These are phyloP conservation scores for Backusella australiensis DNA, from an alignment of 192 early-diverging fungal species.

Conservation along the genomic window DNA sequence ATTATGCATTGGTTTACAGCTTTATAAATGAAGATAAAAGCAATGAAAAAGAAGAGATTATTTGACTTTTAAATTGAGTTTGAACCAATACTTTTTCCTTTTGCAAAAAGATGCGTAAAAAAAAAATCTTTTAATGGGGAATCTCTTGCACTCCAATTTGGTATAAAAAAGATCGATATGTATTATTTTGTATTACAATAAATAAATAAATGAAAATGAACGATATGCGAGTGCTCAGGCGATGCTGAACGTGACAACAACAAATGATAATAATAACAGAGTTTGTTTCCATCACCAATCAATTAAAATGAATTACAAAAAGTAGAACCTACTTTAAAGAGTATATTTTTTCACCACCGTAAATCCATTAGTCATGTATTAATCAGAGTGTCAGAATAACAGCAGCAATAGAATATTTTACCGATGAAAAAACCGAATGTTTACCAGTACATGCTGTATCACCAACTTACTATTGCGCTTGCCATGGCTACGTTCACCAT, in stretches of 20 bases:
- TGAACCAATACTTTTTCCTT: neutral
- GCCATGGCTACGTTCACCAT: neutral
- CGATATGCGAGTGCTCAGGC: neutral
- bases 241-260: neutral
- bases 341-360: neutral
- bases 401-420: neutral
- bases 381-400: neutral
- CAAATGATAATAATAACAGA: neutral
- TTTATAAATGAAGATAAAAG: neutral
- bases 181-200: neutral
- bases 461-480: neutral
- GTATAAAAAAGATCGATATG: neutral
- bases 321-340: neutral
- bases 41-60: neutral
- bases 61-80: slow-evolving; percentile 1
- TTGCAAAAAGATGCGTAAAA: neutral
- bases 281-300: neutral
- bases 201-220: neutral
- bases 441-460: neutral
- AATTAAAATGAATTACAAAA: neutral
- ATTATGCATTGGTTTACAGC: neutral
- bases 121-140: no score
- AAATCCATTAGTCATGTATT: neutral
- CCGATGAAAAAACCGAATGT: neutral
- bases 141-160: neutral